phyloP scores from a whole-genome alignment of 2,329 filamentous ascomycete species.

The Clonostachys solani region DNA sequence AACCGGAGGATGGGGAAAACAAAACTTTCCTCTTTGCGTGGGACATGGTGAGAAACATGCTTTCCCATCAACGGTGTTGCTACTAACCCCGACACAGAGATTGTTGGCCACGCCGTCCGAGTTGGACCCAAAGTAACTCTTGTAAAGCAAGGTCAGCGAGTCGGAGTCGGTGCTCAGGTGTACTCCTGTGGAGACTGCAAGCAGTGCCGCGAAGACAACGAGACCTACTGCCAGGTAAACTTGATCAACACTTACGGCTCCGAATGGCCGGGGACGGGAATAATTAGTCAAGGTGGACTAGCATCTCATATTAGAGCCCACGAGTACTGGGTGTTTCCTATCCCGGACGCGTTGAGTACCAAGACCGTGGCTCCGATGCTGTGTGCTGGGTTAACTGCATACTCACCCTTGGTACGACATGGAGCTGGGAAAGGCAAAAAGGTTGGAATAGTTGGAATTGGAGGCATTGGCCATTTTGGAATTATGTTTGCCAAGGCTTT shows the following conservation, averaged over 20 bases:
- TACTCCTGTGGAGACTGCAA: constrained; percentile 41
- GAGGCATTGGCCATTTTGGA: constrained; percentile 65
- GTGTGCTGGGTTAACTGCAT: constrained; percentile 77
- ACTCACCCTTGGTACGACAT: constrained; percentile 69
- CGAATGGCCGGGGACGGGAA: constrained; percentile 42
- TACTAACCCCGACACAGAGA: constrained; percentile 59
- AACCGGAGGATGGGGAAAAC: constrained; percentile 50
- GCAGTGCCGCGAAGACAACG: constrained; percentile 30
- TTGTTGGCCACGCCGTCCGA: constrained; percentile 52
- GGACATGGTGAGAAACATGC: constrained; percentile 13
- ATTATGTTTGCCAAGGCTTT: constrained; percentile 62
- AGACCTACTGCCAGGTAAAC: constrained; percentile 30
- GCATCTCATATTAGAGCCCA: constrained; percentile 25
- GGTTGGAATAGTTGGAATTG: constrained; percentile 66
- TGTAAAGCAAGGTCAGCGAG: constrained; percentile 52
- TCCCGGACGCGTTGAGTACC: constrained; percentile 63
- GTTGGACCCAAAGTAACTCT: constrained; percentile 42
- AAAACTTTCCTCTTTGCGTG: constrained; percentile 12
- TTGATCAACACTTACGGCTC: constrained; percentile 43
- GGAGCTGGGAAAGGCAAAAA: constrained; percentile 71
- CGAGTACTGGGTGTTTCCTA: constrained; percentile 46
- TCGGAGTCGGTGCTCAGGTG: constrained; percentile 53
- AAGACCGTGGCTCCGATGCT: constrained; percentile 70
- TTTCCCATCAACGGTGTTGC: neutral
- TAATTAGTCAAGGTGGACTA: constrained; percentile 55